phyloP scores from a whole-genome alignment of 2,329 filamentous ascomycete genomes.

The Pestalotiopsis sp. region DNA sequence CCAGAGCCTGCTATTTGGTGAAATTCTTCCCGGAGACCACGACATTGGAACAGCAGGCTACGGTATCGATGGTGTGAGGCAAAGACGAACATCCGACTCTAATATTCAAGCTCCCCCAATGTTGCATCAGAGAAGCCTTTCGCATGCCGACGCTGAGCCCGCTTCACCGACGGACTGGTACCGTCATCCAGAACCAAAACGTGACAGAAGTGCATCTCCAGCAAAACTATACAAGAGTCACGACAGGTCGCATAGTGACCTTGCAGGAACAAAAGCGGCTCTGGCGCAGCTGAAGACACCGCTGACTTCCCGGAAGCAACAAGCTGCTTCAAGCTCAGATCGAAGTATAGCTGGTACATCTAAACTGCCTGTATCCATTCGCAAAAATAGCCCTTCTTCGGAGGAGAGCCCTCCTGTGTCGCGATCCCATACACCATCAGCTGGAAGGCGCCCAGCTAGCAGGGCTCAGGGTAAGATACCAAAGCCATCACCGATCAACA shows the following conservation, averaged over 20 bases:
- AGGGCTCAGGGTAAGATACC: slow-evolving; percentile 40
- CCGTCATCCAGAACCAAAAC: slow-evolving; percentile 24
- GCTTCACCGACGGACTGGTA: slow-evolving; percentile 63
- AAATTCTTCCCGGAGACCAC: slow-evolving; percentile 66
- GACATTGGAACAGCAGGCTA: slow-evolving; percentile 57
- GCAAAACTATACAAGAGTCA: slow-evolving; percentile 43
- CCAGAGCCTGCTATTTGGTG: slow-evolving; percentile 71
- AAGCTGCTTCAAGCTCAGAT: slow-evolving; percentile 37
- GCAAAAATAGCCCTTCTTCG: slow-evolving; percentile 47
- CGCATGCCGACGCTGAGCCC: slow-evolving; percentile 60
- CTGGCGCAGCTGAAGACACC: slow-evolving; percentile 35
- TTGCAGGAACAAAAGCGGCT: slow-evolving; percentile 42
- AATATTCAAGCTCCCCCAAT: slow-evolving; percentile 57
- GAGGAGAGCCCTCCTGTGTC: slow-evolving; percentile 55
- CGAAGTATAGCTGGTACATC: slow-evolving; percentile 38
- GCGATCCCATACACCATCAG: slow-evolving; percentile 59
- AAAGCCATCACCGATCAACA: slow-evolving; percentile 32
- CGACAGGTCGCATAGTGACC: slow-evolving; percentile 63
- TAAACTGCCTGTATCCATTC: slow-evolving; percentile 49
- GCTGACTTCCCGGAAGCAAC: slow-evolving; percentile 27
- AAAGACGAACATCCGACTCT: slow-evolving; percentile 73
- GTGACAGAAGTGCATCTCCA: slow-evolving; percentile 22
- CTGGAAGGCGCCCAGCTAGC: slow-evolving; percentile 43
- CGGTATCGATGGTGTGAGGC: slow-evolving; percentile 59
- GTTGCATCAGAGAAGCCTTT: slow-evolving; percentile 55